Conservation (phyloP, 495 filamentous ascomycete species). For the Aspergillus nanangensis region DNA sequence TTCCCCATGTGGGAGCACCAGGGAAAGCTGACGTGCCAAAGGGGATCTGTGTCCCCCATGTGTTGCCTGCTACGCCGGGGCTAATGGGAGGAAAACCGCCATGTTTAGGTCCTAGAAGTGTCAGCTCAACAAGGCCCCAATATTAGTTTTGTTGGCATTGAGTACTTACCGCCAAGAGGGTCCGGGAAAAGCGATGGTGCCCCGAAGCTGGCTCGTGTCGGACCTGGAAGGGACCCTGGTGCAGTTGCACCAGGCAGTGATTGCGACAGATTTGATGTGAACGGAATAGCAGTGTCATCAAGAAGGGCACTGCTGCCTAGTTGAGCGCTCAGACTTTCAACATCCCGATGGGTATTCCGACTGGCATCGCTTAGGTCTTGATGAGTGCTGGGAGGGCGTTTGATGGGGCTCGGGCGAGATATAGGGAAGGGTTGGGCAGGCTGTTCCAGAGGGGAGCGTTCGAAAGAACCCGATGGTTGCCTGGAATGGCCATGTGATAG, state of each 20-base stretch:
- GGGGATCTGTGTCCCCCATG: constrained; percentile 37
- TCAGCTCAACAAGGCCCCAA: neutral
- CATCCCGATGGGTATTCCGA: constrained; percentile 33
- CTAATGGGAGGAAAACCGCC: constrained; percentile 26
- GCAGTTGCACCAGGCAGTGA: constrained; percentile 35
- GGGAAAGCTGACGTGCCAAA: constrained; percentile 41
- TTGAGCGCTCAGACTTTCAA: constrained; percentile 74
- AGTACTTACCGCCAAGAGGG: constrained; percentile 40
- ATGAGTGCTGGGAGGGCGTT: constrained; percentile 76
- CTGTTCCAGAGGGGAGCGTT: constrained; percentile 41
- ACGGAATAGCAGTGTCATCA: constrained; percentile 65
- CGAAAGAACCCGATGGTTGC: constrained; percentile 56
- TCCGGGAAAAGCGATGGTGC: constrained; percentile 49
- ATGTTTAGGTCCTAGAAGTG: constrained; percentile 26
- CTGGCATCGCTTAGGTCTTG: constrained; percentile 47
- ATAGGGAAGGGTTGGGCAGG: constrained; percentile 58
- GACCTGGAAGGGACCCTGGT: constrained; percentile 29
- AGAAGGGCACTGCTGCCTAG: constrained; percentile 94
- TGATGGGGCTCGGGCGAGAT: constrained; percentile 79
- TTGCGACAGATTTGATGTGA: constrained; percentile 36
- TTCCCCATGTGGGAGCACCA: constrained; percentile 37
- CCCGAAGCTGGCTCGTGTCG: constrained; percentile 42
- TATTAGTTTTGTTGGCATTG: neutral
- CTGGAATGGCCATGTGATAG: constrained; percentile 52
- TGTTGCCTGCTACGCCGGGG: constrained; percentile 30